Base-by-base conservation (phyloP, 2,329 filamentous ascomycete genomes). In the Diplodia intermedia region DNA sequence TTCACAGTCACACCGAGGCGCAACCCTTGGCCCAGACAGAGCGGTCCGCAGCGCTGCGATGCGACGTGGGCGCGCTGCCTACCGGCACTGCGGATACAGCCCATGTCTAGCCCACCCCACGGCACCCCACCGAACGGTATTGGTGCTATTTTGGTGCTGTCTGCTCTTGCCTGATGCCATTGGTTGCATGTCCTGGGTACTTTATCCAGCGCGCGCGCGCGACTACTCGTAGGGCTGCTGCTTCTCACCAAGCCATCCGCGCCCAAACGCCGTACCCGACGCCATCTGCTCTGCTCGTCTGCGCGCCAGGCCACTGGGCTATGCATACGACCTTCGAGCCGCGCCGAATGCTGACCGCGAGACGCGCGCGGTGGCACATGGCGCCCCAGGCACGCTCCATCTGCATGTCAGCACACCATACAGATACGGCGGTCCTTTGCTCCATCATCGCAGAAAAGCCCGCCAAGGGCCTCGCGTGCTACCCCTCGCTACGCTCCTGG, bases 301-400 rank as follows among this genome's bases (percentile, higher is more conserved):
- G 29, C 40, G 15, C 56, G 36, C 29, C 53, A n/a, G 7, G 31
- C 33, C n/a, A n/a, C 29, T 18, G 8, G 7, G 31, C 33, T 12
- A 33, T 33, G n/a, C 33, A 26, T 29, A 11, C 15, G 54, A 38
- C n/a, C 26, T 3, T n/a, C 31, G 38, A 20, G n/a, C 31, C 29
- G 33, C 33, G 54, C 47, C 29, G 47, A 18, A 20, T 26, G 60
- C 60, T 63, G 47, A 63, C 60, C 36, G 31, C n/a, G 47, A 33
- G 40, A 63, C 31, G 60, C 60, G 53, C 60, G 60, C 43, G 29
- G 47, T n/a, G 47, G 60, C 60, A 63, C 60, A 63, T 49, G n/a
- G 60, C 60, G 60, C n/a, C 43, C 60, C 60, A 63, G 60, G 60
- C 60, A 63, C 60, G 60, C 29, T 38, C 47, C 60, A 52, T 18